Evolutionary conservation across 169 alveolate genomes (phyloP).

Genomic region (Plasmodium falciparum): DNA sequence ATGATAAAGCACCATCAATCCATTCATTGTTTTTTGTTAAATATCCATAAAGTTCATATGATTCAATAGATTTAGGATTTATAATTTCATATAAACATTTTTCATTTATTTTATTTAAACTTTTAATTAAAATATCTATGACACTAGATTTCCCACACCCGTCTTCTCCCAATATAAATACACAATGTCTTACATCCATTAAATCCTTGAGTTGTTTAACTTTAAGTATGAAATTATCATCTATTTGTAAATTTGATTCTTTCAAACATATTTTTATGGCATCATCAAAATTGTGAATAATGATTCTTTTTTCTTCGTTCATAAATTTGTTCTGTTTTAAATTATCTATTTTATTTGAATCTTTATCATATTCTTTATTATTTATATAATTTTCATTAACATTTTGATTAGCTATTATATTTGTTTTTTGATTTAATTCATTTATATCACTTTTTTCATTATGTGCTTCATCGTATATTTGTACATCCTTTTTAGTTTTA

Average conservation of each 20-base stretch:
- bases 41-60: constrained; percentile 96
- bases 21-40: constrained; percentile 96
- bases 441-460: not conserved
- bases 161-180: constrained; percentile 96
- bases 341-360: not conserved
- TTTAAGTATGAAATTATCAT: constrained; percentile 83
- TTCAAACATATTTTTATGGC: constrained; percentile 48
- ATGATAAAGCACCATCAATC: constrained; percentile 97
- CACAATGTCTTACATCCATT: constrained; percentile 96
- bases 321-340: not conserved
- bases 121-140: constrained; percentile 92
- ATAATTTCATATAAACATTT: constrained; percentile 93
- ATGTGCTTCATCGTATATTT: not conserved
- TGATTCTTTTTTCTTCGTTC: not conserved
- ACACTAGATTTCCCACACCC: constrained; percentile 97
- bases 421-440: not conserved
- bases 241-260: constrained; percentile 68
- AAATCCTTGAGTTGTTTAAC: constrained; percentile 91
- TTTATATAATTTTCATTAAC: not conserved
- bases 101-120: constrained; percentile 89
- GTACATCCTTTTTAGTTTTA: not conserved
- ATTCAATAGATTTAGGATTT: constrained; percentile 96
- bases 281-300: constrained; percentile 31
- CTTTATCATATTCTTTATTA: not conserved
- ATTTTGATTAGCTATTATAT: not conserved